Evolutionary conservation across 129 eudicot genomes (phyloP).

Genomic region (Mikania micrantha): DNA sequence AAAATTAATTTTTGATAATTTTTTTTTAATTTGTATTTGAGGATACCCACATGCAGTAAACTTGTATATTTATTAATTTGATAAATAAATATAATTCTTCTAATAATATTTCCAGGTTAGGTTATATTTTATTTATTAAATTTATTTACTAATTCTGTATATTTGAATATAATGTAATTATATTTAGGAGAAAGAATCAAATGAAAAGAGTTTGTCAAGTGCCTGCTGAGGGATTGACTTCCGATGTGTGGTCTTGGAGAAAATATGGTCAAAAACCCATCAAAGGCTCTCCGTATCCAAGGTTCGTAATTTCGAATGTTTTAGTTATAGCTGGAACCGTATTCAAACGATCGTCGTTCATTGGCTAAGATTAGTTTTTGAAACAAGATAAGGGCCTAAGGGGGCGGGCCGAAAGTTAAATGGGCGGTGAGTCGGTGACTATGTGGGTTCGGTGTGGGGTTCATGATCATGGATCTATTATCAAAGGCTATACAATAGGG

Average conservation of each 20-base stretch:
- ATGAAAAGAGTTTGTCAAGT: conserved; percentile 87
- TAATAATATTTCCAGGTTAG: background rate
- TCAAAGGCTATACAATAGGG: too few relatives aligned
- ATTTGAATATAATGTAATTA: background rate
- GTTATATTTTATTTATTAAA: background rate
- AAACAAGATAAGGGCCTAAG: too few relatives aligned
- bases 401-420: too few relatives aligned
- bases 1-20: too few relatives aligned
- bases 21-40: too few relatives aligned
- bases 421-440: too few relatives aligned
- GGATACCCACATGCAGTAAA: too few relatives aligned
- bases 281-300: conserved; percentile 98
- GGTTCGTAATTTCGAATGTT: conserved; percentile 51
- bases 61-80: background rate
- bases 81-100: background rate
- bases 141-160: background rate
- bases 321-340: too few relatives aligned
- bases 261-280: conserved; percentile 98
- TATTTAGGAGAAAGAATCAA: conserved; percentile 58
- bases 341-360: too few relatives aligned
- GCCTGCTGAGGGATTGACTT: conserved; percentile 85
- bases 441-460: too few relatives aligned
- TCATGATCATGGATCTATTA: too few relatives aligned
- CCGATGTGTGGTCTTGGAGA: conserved; percentile 99
- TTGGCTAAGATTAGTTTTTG: too few relatives aligned